Conservation (phyloP, 768 basidiomycete genomes). For the Termitomyces heimii region DNA sequence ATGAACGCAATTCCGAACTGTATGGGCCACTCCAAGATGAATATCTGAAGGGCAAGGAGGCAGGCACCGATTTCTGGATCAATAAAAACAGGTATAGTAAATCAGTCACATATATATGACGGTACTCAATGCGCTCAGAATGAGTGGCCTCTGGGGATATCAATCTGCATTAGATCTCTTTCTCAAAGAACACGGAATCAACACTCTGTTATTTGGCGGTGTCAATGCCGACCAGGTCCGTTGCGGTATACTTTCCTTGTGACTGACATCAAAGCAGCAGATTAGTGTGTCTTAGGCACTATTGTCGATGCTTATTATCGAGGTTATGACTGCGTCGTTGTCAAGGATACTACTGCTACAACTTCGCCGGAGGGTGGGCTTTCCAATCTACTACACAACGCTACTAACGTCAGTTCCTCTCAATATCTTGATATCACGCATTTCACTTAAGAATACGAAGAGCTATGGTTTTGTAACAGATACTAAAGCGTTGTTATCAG, state of each 20-base stretch:
- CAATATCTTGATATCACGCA: not conserved
- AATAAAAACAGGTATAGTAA: conserved; percentile 55
- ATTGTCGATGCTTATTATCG: conserved; percentile 57
- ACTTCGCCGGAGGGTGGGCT: conserved; percentile 52
- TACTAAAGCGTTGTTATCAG: conserved; percentile 22
- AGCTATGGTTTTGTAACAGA: conserved; percentile 49
- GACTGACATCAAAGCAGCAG: not conserved
- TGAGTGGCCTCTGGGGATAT: conserved; percentile 63
- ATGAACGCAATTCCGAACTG: conserved; percentile 48
- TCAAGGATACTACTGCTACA: conserved; percentile 57
- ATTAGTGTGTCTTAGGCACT: conserved; percentile 60
- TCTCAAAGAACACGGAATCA: conserved; percentile 57
- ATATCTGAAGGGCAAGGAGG: conserved; percentile 43
- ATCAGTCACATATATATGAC: not conserved
- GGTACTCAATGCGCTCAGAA: conserved; percentile 26
- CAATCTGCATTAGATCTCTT: conserved; percentile 59
- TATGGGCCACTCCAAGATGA: conserved; percentile 59
- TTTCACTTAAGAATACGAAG: conserved; percentile 18
- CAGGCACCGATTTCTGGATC: conserved; percentile 65
- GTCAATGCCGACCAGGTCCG: conserved; percentile 64
- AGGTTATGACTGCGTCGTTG: conserved; percentile 58
- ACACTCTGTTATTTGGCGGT: conserved; percentile 55
- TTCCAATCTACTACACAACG: conserved; percentile 55
- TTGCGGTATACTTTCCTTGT: not conserved
- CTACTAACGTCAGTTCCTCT: conserved; percentile 38